Base-by-base conservation (phyloP, 371 early-diverging fungal genomes). In the Lichtheimia ornata region DNA sequence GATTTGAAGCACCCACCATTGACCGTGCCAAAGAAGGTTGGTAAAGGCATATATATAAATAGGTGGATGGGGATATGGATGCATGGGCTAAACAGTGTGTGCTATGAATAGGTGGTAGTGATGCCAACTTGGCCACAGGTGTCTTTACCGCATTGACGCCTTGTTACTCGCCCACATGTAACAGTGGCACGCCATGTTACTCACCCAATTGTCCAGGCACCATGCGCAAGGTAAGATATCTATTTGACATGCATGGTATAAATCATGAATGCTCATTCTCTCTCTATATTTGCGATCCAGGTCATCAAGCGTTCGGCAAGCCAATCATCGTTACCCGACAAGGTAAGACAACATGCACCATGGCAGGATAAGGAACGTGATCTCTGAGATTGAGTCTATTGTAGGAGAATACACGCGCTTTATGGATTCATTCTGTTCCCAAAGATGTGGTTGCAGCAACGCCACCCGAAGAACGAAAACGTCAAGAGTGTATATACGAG, bases 401-500 rank as follows among this genome's bases (percentile, higher is more conserved):
- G 24, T 49, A 30, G 35, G 4, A 54, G 14, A 60, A 65, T 42
- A 51, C 52, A 17, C 61, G 58, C 20, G 53, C 53, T 18, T 51
- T 61, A 24, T 69, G 69, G 69, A 57, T 63, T 20, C 57, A 61
- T 17, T 59, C 62, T 4, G 69, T 71, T 1, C 67, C 71, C 6
- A 56, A 59, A 7, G 64, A 62, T 12, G 59, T 71, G n/a, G 50
- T 64, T 25, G 65, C 63, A 9, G 50, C 67, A 5, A 57, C 64
- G 4, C 63, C 67, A 4, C 51, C 59, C 4, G 66, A 79, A 28
- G 96, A 96, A 69, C 79, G 84, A 61, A 92, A 89, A 65, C 86
- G 96, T 0, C 96, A 96, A 70, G 95, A 96, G 67, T 85, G 86
- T 45, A 91, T 96, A 56, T 95, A 87, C 67, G 96, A 96, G 74